Base-by-base conservation (phyloP, 2,329 filamentous ascomycete genomes). In the Colletotrichum camelliae region DNA sequence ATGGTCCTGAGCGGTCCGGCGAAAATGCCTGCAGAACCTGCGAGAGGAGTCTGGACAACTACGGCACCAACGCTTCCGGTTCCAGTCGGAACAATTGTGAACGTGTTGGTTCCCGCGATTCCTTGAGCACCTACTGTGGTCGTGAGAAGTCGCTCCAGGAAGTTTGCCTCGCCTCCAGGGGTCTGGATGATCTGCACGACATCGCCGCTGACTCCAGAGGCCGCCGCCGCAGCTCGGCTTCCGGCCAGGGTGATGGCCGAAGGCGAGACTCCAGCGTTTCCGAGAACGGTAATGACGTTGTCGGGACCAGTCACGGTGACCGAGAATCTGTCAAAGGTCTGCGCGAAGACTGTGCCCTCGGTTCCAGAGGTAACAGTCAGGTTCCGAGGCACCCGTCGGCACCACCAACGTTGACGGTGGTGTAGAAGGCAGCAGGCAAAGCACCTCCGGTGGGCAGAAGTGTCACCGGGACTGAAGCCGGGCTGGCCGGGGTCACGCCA, bases 151-250 rank as follows among this genome's bases (percentile, higher is more conserved):
- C 33, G 67, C 24, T 52, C 69, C 16, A 73, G 58, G 21, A 68
- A 60, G 8, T 75, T 48, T n/a, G 35, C 57, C 24, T 68, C 58
- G 27, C 33, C 73, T 39, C 64, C 73, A 5, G 70, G 57, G 3
- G 70, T 65, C 52, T 75, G 70, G 18, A 75, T 75, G 43, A 75
- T 75, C 33, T 69, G 70, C 35, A 75, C 18, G 7, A 35, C 61
- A 8, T 33, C 61, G 2, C 29, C 35, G 58, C 29, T 12, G n/a
- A 21, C 37, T 10, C 7, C 9, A 43, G 21, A 33, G 15, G 64
- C 67, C 57, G 67, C 62, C 15, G 24, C 12, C 1, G 55, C n/a
- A n/a, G 16, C 39, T 35, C 62, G 33, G 8, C 10, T 21, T 9
- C 43, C 43, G 21, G 55, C 52, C 7, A 75, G 5, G 10, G 70